Evolutionary conservation across 495 filamentous ascomycete species (phyloP).

Genomic region (Thermochaetoides thermophila): DNA sequence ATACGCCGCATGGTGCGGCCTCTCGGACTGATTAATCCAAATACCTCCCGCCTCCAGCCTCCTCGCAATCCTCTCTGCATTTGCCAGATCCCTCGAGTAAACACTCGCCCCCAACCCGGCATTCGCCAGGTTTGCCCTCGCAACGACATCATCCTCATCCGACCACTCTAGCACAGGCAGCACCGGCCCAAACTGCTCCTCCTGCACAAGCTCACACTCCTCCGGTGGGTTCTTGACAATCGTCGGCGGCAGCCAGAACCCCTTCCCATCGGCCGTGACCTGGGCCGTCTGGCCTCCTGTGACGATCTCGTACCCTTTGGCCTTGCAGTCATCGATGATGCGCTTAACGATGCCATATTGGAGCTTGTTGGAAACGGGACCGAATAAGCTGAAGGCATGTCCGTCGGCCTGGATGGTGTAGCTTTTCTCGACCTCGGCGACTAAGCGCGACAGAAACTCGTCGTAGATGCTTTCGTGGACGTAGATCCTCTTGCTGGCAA

Average conservation of each 20-base stretch:
- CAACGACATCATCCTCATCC: conserved; percentile 43
- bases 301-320: conserved; percentile 30
- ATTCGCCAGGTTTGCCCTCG: conserved; percentile 39
- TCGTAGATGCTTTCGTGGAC: conserved; percentile 55
- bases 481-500: conserved; percentile 48
- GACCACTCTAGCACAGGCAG: conserved; percentile 41
- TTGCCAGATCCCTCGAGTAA: conserved; percentile 37
- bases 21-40: conserved; percentile 41
- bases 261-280: conserved; percentile 14
- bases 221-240: conserved; percentile 35
- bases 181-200: conserved; percentile 43
- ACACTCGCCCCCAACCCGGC: conserved; percentile 43
- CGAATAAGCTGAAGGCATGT: conserved; percentile 29
- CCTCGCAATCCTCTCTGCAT: conserved; percentile 34
- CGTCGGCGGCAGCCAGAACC: conserved; percentile 35
- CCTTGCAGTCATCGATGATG: conserved; percentile 29
- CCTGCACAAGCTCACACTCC: conserved; percentile 25
- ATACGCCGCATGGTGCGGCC: conserved; percentile 35
- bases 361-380: conserved; percentile 45
- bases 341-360: conserved; percentile 41
- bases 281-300: conserved; percentile 19
- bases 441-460: conserved; percentile 39
- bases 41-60: conserved; percentile 40
- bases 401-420: conserved; percentile 34
- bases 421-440: conserved; percentile 36